Conservation (phyloP, 805 yeast species). For the Scheffersomyces stipitis region DNA sequence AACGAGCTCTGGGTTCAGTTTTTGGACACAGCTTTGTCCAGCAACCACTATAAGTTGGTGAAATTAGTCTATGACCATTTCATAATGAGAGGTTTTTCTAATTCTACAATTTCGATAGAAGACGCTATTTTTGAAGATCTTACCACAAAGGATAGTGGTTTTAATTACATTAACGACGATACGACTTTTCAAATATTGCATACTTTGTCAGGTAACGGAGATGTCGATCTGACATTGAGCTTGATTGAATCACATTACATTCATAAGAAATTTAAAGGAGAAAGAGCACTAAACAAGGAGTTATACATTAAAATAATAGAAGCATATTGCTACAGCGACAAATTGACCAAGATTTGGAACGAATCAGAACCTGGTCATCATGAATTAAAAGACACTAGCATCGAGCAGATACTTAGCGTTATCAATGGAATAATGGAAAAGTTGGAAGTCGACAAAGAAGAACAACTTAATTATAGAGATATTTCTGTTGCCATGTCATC, state of each 20-base stretch:
- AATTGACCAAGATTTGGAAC: conserved; percentile 6
- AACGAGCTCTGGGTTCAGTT: conserved; percentile 19
- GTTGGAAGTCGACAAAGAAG: conserved; percentile 8
- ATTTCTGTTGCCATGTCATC: conserved; percentile 28
- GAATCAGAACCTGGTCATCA: conserved; percentile 6
- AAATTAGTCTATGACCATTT: conserved; percentile 25
- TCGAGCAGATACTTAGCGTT: conserved; percentile 32
- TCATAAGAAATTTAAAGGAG: conserved; percentile 31
- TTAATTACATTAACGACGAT: conserved; percentile 20
- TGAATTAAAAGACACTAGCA: conserved; percentile 20
- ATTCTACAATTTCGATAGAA: conserved; percentile 19
- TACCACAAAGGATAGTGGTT: conserved; percentile 6
- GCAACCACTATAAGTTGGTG: conserved; percentile 27
- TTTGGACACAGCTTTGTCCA: conserved; percentile 22
- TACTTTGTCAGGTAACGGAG: conserved; percentile 35
- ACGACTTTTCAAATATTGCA: conserved; percentile 28
- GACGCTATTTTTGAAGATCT: conserved; percentile 20
- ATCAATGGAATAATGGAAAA: conserved; percentile 24
- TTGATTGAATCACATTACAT: conserved; percentile 38
- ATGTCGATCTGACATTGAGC: conserved; percentile 31
- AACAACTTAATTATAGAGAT: conserved; percentile 23
- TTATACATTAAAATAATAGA: conserved; percentile 32
- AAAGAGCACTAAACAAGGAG: conserved; percentile 31
- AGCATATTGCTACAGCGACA: conserved; percentile 31
- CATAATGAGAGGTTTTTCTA: conserved; percentile 28